A percentile compares a stretch with the other conserved stretches of the same genome.
These are phyloP conservation scores for Neurospora terricola DNA, from an alignment of 495 filamentous ascomycete species.

Conservation along the genomic window DNA sequence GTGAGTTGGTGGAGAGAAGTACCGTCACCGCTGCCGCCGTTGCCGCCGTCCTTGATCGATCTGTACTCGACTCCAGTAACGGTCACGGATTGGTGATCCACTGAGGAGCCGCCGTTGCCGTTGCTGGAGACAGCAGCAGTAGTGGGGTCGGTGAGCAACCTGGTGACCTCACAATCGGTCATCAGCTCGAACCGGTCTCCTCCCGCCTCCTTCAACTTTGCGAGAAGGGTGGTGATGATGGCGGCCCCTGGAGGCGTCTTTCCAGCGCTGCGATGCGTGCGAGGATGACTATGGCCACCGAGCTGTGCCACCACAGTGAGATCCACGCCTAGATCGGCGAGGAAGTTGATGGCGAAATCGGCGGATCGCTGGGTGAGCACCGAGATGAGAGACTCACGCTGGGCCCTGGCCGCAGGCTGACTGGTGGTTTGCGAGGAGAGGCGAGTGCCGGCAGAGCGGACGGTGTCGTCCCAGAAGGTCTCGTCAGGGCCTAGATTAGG, in stretches of 20 bases:
- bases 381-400: slow-evolving; percentile 32
- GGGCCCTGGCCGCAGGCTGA: background rate
- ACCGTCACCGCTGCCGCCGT: background rate
- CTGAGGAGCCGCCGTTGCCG: background rate
- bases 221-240: slow-evolving; percentile 42
- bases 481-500: slow-evolving; percentile 17
- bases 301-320: slow-evolving; percentile 43
- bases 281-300: slow-evolving; percentile 40
- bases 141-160: slow-evolving; percentile 22
- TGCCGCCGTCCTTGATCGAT: background rate
- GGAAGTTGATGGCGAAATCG: slow-evolving; percentile 41
- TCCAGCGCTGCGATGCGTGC: slow-evolving; percentile 46
- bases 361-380: slow-evolving; percentile 31
- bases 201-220: slow-evolving; percentile 29
- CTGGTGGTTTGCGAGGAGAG: slow-evolving; percentile 7
- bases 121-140: background rate
- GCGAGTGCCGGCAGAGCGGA: slow-evolving; percentile 34
- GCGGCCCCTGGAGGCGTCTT: slow-evolving; percentile 42
- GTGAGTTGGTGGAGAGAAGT: slow-evolving; percentile 13
- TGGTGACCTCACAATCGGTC: slow-evolving; percentile 35
- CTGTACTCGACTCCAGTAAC: slow-evolving; percentile 30
- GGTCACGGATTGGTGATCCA: background rate
- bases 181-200: slow-evolving; percentile 34
- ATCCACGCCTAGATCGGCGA: slow-evolving; percentile 43
- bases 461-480: slow-evolving; percentile 43